phyloP scores from a whole-genome alignment of 306 rosid species.

The Oxytropis ochrocephala region DNA sequence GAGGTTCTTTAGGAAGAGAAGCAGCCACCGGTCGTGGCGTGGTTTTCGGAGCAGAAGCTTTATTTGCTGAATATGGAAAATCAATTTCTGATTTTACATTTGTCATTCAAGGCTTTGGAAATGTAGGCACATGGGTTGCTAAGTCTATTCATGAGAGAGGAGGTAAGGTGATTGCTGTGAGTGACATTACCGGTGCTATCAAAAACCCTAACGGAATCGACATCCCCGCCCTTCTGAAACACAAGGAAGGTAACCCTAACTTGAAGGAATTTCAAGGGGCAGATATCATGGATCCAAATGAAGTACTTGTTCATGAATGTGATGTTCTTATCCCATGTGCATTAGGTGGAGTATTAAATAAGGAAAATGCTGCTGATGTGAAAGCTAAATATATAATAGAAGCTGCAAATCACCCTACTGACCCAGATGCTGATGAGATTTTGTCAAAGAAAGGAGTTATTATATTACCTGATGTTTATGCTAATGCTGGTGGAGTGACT shows the following conservation, averaged over 20 bases:
- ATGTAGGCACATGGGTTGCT: constrained; percentile 67
- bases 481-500: constrained; percentile 66
- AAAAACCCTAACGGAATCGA: constrained; percentile 48
- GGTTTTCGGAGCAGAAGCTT: constrained; percentile 50
- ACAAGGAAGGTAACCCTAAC: constrained; percentile 24
- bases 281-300: constrained; percentile 41
- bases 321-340: constrained; percentile 69
- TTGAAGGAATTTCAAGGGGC: constrained; percentile 46
- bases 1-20: constrained; percentile 65
- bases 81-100: constrained; percentile 38
- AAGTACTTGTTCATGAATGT: constrained; percentile 54
- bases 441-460: constrained; percentile 48
- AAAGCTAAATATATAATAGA: constrained; percentile 51
- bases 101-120: constrained; percentile 63
- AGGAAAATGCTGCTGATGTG: constrained; percentile 49
- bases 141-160: constrained; percentile 49
- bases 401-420: constrained; percentile 59
- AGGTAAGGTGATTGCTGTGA: constrained; percentile 54
- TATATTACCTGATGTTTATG: constrained; percentile 56
- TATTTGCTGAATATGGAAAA: constrained; percentile 53
- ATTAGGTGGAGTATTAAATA: constrained; percentile 52
- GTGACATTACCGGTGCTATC: constrained; percentile 63
- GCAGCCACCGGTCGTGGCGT: constrained; percentile 63
- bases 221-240: constrained; percentile 41
- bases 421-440: constrained; percentile 58